Conservation (phyloP, 163 green algal genomes). For the Coccomyxa subellipsoidea region DNA sequence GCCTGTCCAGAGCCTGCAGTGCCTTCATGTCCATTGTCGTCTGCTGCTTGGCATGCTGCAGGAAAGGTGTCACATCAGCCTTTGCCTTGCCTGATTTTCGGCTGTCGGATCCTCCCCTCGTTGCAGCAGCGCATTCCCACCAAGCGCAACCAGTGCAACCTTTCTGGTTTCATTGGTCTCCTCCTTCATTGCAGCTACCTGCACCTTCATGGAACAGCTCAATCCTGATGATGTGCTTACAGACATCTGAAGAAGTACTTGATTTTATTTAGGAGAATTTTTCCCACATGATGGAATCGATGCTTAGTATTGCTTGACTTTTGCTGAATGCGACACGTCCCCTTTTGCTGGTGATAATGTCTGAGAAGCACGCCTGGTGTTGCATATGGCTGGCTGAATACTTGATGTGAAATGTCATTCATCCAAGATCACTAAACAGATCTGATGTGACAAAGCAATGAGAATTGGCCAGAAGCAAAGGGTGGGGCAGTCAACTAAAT, state of each 20-base stretch:
- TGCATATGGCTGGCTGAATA: no score
- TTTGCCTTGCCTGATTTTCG: slow-evolving; percentile 19
- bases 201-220: not conserved
- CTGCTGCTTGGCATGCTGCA: not conserved
- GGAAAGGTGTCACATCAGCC: not conserved
- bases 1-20: no score
- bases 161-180: not conserved
- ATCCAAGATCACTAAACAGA: no score
- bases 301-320: not conserved
- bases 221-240: not conserved
- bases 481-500: no score
- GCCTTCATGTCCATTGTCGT: not conserved
- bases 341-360: no score
- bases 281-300: not conserved
- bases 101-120: slow-evolving; percentile 22
- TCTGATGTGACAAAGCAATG: no score
- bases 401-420: no score
- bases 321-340: no score
- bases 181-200: not conserved
- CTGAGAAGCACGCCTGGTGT: no score
- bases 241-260: not conserved
- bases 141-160: slow-evolving; percentile 25
- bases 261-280: not conserved
- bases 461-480: no score
- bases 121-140: slow-evolving; percentile 38